Conservation (phyloP, 371 early-diverging fungal species). For the Syncephalastrum racemosum region DNA sequence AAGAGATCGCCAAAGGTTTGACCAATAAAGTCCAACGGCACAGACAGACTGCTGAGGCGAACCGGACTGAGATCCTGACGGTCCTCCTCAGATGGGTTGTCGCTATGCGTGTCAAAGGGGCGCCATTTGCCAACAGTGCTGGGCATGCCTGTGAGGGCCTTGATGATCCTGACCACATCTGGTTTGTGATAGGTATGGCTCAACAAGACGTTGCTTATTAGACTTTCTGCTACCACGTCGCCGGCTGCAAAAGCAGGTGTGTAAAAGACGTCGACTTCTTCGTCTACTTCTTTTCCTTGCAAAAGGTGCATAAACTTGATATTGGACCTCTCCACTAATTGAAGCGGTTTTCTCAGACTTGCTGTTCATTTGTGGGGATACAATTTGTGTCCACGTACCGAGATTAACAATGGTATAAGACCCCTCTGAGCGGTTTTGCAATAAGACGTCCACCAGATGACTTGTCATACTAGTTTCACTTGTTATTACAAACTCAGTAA, state of each 20-base stretch:
- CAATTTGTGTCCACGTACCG: conserved; percentile 7
- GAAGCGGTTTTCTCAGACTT: no score
- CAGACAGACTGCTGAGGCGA: no score
- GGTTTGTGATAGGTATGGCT: conserved; percentile 54
- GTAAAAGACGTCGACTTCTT: conserved; percentile 35
- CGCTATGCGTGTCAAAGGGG: no score
- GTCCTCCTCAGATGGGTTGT: no score
- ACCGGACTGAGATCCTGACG: no score
- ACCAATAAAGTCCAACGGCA: conserved; percentile 1
- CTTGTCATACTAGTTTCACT: conserved; percentile 31
- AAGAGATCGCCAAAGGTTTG: not conserved
- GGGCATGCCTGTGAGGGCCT: conserved; percentile 47
- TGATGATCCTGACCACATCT: conserved; percentile 52
- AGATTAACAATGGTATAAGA: conserved; percentile 37
- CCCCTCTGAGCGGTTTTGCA: conserved; percentile 21
- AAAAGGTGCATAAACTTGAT: conserved; percentile 48
- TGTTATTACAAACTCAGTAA: not conserved
- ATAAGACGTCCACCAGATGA: conserved; percentile 34
- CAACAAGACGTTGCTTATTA: conserved; percentile 47
- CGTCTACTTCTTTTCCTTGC: conserved; percentile 36
- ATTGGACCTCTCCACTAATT: conserved; percentile 37
- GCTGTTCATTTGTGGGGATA: no score
- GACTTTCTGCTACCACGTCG: conserved; percentile 45
- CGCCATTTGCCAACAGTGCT: no score
- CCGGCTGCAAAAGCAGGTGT: conserved; percentile 54